Percentiles rank a stretch among this genome's conserved stretches.
phyloP scores from a whole-genome alignment of 306 rosid species.

The Citrullus mucosospermus region DNA sequence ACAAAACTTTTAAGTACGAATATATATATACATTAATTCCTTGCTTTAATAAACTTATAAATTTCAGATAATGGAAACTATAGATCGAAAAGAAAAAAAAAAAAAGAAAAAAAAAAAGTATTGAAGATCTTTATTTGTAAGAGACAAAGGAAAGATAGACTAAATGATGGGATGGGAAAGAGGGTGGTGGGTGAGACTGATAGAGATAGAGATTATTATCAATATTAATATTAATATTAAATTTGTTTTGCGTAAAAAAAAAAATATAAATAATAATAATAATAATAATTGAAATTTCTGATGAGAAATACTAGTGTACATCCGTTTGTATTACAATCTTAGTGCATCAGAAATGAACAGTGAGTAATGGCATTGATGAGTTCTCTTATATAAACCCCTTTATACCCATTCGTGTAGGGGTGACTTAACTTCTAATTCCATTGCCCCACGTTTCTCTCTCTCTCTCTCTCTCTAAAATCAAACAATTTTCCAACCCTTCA shows the following conservation, averaged over 20 bases:
- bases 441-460: background rate
- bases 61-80: too few relatives aligned
- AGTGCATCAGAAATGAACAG: background rate
- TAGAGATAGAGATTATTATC: background rate
- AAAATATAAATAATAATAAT: too few relatives aligned
- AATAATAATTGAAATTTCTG: background rate
- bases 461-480: background rate
- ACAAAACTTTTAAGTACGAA: too few relatives aligned
- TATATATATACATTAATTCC: too few relatives aligned
- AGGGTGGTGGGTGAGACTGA: slow-evolving; percentile 6
- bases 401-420: slow-evolving; percentile 13
- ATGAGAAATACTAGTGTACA: background rate
- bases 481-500: too few relatives aligned
- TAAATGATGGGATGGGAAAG: slow-evolving; percentile 7
- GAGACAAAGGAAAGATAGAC: slow-evolving; percentile 1
- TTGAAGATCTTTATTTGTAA: background rate
- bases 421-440: background rate
- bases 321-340: background rate
- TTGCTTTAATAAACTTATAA: too few relatives aligned
- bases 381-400: background rate
- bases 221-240: background rate
- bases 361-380: background rate
- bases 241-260: too few relatives aligned
- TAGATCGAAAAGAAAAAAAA: too few relatives aligned
- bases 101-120: too few relatives aligned